phyloP scores from a whole-genome alignment of 192 early-diverging fungal species.

The Lunasporangiospora selenospora region DNA sequence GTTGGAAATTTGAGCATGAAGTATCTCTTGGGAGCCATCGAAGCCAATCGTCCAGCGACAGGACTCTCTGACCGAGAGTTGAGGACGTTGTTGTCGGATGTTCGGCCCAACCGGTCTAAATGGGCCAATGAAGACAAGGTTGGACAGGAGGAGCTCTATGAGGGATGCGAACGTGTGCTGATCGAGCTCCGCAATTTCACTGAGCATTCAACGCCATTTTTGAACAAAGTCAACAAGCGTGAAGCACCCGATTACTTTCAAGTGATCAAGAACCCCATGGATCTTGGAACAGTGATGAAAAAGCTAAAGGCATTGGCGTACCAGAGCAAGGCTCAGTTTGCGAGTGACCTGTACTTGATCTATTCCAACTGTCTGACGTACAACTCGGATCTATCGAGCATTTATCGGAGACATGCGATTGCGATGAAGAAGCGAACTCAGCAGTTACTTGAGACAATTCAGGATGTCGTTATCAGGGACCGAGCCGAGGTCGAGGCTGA shows the following conservation, averaged over 20 bases:
- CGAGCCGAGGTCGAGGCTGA: constrained; percentile 57
- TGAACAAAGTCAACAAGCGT: constrained; percentile 84
- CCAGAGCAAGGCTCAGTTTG: constrained; percentile 87
- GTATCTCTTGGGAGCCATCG: constrained; percentile 80
- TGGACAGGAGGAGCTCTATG: constrained; percentile 93
- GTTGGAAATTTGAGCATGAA: constrained; percentile 53
- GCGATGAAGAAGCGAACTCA: constrained; percentile 82
- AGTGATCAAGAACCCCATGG: constrained; percentile 97
- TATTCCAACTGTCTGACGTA: constrained; percentile 92
- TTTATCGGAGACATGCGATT: constrained; percentile 85
- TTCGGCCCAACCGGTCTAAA: constrained; percentile 83
- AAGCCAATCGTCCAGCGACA: constrained; percentile 69
- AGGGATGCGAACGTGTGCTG: constrained; percentile 85
- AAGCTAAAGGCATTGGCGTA: constrained; percentile 86
- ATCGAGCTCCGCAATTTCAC: constrained; percentile 81
- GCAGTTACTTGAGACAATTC: constrained; percentile 79
- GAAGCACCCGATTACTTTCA: constrained; percentile 90
- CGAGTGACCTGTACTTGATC: constrained; percentile 87
- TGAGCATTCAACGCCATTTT: constrained; percentile 84
- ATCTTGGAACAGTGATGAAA: constrained; percentile 88
- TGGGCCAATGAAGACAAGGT: constrained; percentile 89
- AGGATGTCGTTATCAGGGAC: constrained; percentile 80
- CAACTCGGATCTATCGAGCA: constrained; percentile 83
- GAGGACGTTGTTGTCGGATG: constrained; percentile 75
- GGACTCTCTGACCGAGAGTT: constrained; percentile 73